Evolutionary conservation across 371 early-diverging fungal species (phyloP).

Genomic region (Rhizopus sp.): DNA sequence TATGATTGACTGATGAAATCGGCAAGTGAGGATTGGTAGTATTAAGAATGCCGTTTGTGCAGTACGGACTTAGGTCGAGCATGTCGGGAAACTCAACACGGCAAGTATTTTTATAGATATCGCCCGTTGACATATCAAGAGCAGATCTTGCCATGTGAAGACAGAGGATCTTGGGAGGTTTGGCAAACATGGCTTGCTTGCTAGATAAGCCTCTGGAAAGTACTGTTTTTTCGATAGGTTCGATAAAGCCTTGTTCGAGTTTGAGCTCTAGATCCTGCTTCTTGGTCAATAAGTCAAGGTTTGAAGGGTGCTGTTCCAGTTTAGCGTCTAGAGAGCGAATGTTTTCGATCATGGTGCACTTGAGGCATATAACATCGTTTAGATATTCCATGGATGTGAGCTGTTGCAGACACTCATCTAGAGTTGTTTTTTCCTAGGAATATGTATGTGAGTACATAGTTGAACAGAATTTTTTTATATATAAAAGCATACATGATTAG

Average conservation of each 20-base stretch:
- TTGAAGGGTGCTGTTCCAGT: slow-evolving; percentile 11
- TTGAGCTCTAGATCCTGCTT: slow-evolving; percentile 16
- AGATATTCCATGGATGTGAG: slow-evolving; percentile 64
- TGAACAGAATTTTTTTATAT: not conserved
- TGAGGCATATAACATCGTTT: slow-evolving; percentile 64
- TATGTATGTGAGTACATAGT: not conserved
- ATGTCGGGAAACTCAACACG: slow-evolving; percentile 72
- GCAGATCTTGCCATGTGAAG: slow-evolving; percentile 83
- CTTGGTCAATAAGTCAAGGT: slow-evolving; percentile 3
- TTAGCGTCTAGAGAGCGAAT: slow-evolving; percentile 34
- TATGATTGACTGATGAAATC: slow-evolving; percentile 24
- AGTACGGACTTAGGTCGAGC: slow-evolving; percentile 71
- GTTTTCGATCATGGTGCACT: slow-evolving; percentile 62
- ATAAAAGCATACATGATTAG: slow-evolving; percentile 32
- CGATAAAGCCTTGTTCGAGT: slow-evolving; percentile 11
- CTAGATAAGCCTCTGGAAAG: slow-evolving; percentile 42
- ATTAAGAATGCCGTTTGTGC: slow-evolving; percentile 58
- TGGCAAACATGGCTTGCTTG: slow-evolving; percentile 42
- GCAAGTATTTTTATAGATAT: slow-evolving; percentile 74
- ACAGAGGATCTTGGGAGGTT: slow-evolving; percentile 57
- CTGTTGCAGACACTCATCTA: slow-evolving; percentile 60
- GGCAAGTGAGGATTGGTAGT: slow-evolving; percentile 44
- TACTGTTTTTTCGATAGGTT: slow-evolving; percentile 18
- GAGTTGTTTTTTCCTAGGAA: slow-evolving; percentile 36
- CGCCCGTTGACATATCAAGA: slow-evolving; percentile 57